These are phyloP conservation scores for Penicillium sumatraense DNA, from an alignment of 2,329 filamentous ascomycete genomes.

Conservation along the genomic window DNA sequence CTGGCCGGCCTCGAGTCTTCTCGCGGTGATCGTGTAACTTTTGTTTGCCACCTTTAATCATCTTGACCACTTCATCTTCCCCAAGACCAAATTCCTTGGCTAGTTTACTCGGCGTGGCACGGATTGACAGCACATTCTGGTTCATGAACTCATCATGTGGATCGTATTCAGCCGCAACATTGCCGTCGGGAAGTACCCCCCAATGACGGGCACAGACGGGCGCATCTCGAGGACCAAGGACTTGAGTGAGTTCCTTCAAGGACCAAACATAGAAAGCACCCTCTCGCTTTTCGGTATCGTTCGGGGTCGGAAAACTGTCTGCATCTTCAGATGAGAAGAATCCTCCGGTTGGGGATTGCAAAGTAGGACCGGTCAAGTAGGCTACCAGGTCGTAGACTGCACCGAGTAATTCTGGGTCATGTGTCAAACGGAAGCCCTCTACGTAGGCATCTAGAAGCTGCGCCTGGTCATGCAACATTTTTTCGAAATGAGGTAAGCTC, in stretches of 20 bases:
- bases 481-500: conserved; percentile 95
- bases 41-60: conserved; percentile 68
- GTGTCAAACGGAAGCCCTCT: conserved; percentile 77
- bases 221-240: conserved; percentile 71
- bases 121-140: conserved; percentile 83
- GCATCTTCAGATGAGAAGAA: conserved; percentile 91
- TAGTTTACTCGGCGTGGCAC: conserved; percentile 69
- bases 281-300: conserved; percentile 81
- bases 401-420: conserved; percentile 73
- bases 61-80: conserved; percentile 68
- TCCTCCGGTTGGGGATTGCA: conserved; percentile 71
- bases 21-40: conserved; percentile 75
- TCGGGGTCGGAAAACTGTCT: conserved; percentile 75
- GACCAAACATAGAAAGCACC: conserved; percentile 97
- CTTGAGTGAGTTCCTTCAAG: conserved; percentile 77
- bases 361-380: conserved; percentile 76
- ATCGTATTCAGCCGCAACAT: conserved; percentile 80
- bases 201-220: conserved; percentile 81
- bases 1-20: conserved; percentile 73
- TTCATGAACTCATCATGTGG: conserved; percentile 93
- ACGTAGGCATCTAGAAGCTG: conserved; percentile 83
- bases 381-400: conserved; percentile 80
- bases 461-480: conserved; percentile 92
- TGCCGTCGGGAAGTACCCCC: conserved; percentile 81
- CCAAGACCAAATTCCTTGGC: conserved; percentile 75